phyloP scores from a whole-genome alignment of 177 flowering plant species.

The Vitis hybrid region DNA sequence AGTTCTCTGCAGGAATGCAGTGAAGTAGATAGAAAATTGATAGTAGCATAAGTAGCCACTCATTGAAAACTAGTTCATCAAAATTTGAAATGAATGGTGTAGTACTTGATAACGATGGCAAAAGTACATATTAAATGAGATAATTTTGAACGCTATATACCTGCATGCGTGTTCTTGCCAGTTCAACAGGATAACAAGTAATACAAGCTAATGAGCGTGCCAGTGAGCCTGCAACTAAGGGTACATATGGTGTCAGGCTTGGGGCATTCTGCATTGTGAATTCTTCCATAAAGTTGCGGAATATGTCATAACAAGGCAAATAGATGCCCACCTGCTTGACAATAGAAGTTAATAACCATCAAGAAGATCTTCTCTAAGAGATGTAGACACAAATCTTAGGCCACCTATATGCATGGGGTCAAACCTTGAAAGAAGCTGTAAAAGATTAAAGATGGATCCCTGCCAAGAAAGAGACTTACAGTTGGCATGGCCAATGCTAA shows the following conservation, averaged over 20 bases:
- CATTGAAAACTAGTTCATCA: too few relatives aligned
- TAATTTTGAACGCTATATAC: slow-evolving; percentile 29
- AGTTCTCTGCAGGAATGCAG: not conserved
- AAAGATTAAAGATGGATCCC: not conserved
- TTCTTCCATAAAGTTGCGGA: slow-evolving; percentile 72
- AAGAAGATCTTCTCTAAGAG: not conserved
- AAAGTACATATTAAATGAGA: not conserved
- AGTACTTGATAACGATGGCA: too few relatives aligned
- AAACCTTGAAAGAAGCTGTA: not conserved
- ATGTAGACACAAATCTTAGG: not conserved
- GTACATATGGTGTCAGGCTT: slow-evolving; percentile 71
- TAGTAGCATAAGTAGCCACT: not conserved
- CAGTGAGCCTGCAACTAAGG: slow-evolving; percentile 83
- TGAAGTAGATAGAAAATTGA: not conserved
- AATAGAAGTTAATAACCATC: not conserved
- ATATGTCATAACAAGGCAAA: slow-evolving; percentile 88
- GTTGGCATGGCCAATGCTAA: slow-evolving; percentile 92
- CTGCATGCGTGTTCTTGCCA: slow-evolving; percentile 99
- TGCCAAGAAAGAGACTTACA: slow-evolving; percentile 40
- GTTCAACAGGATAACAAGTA: slow-evolving; percentile 87
- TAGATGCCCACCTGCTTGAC: slow-evolving; percentile 87
- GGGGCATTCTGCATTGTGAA: slow-evolving; percentile 61
- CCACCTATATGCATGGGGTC: not conserved
- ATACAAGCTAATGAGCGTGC: slow-evolving; percentile 91
- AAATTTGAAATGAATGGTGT: too few relatives aligned